A percentile compares a stretch with the other conserved stretches of the same genome.
Conservation (phyloP, 2,329 filamentous ascomycete genomes). For the Ophiostoma sp. region DNA sequence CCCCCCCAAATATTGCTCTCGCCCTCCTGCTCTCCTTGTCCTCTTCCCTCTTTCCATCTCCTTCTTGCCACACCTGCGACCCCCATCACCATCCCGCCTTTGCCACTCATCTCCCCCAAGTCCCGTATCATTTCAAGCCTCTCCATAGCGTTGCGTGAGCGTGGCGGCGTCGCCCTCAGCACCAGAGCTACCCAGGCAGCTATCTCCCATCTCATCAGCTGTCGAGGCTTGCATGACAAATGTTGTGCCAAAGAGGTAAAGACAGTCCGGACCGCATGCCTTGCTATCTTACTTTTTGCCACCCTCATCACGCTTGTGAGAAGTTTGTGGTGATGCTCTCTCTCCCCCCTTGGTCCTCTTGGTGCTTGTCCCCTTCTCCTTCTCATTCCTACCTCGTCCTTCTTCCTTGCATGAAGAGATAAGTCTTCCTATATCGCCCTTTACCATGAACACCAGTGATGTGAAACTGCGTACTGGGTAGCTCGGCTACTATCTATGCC, state of each 20-base stretch:
- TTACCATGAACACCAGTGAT: background rate
- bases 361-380: background rate
- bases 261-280: background rate
- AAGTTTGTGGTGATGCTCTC: background rate
- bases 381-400: background rate
- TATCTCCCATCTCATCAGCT: background rate
- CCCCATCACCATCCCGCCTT: constrained; percentile 9
- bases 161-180: background rate
- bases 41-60: background rate
- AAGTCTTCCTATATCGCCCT: background rate
- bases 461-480: background rate
- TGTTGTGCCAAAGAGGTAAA: background rate
- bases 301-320: constrained; percentile 6
- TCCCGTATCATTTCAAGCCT: background rate
- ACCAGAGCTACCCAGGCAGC: background rate
- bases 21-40: background rate
- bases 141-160: background rate
- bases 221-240: background rate
- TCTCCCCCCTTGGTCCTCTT: too few relatives aligned
- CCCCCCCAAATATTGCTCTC: background rate
- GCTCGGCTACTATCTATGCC: too few relatives aligned
- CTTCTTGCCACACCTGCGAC: background rate
- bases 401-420: background rate
- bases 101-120: background rate
- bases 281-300: background rate